Conservation (phyloP, 2,329 filamentous ascomycete genomes). For the Penicillium verrucosum region DNA sequence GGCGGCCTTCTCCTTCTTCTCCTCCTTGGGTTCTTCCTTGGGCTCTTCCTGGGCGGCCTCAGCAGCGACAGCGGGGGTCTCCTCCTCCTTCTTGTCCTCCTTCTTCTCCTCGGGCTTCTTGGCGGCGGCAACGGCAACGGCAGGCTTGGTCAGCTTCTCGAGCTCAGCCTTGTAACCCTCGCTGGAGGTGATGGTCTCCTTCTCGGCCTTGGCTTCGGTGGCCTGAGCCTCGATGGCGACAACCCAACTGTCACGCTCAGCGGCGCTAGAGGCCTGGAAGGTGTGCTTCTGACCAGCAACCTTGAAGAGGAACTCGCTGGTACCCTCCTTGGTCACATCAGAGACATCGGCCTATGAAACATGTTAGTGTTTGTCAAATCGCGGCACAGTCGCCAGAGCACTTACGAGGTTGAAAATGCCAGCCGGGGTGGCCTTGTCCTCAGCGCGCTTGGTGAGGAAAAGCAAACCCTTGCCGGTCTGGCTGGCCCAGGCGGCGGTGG, state of each 20-base stretch:
- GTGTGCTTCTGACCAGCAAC: conserved; percentile 85
- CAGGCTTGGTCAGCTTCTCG: conserved; percentile 60
- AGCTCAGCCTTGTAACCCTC: conserved; percentile 87
- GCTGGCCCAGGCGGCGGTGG: conserved; percentile 81
- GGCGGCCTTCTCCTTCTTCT: conserved; percentile 49
- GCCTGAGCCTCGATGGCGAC: conserved; percentile 77
- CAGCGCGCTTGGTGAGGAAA: conserved; percentile 80
- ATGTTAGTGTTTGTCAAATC: conserved; percentile 29
- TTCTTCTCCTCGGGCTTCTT: conserved; percentile 24
- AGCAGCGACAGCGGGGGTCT: conserved; percentile 36
- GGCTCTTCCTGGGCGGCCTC: conserved; percentile 33
- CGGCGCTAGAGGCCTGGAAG: conserved; percentile 73
- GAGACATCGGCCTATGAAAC: conserved; percentile 57
- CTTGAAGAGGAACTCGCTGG: conserved; percentile 81
- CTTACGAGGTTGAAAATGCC: conserved; percentile 83
- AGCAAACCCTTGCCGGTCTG: conserved; percentile 94
- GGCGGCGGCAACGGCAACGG: conserved; percentile 31
- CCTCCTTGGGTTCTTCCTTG: conserved; percentile 30
- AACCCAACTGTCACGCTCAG: conserved; percentile 92
- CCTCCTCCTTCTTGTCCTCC: conserved; percentile 9
- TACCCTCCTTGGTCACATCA: conserved; percentile 72
- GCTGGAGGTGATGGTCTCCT: conserved; percentile 66
- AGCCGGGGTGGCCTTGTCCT: conserved; percentile 75
- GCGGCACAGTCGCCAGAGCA: conserved; percentile 1
- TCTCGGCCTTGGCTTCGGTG: conserved; percentile 62